A percentile compares a stretch with the other conserved stretches of the same genome.
These are phyloP conservation scores for Pyrus betulifolia DNA, from an alignment of 306 rosid species.

Conservation along the genomic window DNA sequence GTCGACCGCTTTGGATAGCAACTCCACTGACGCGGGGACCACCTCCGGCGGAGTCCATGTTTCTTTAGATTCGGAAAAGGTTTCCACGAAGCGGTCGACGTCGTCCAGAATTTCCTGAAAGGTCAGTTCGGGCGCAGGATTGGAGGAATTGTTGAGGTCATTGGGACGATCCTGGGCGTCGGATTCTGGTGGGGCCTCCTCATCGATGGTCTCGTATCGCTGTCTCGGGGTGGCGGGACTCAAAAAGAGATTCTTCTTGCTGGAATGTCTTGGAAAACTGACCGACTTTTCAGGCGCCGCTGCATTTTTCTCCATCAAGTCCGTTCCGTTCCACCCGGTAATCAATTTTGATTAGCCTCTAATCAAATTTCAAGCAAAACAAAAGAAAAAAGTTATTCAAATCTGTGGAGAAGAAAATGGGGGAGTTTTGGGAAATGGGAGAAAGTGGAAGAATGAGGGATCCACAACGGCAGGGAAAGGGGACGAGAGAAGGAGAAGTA, in stretches of 20 bases:
- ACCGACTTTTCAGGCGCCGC: constrained; percentile 11
- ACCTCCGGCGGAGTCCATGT: constrained; percentile 3
- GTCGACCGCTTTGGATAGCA: constrained; percentile 30
- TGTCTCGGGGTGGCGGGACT: not conserved
- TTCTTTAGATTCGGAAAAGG: not conserved
- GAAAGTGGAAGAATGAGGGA: constrained; percentile 1
- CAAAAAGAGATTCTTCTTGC: not conserved
- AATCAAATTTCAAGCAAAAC: not conserved
- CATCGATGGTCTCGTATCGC: constrained; percentile 5
- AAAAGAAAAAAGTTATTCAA: not conserved
- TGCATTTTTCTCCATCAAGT: constrained; percentile 26
- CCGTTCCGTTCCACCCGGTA: not conserved
- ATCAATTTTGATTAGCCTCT: not conserved
- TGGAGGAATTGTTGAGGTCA: not conserved
- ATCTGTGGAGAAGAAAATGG: not conserved
- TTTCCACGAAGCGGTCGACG: constrained; percentile 36
- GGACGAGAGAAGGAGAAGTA: constrained; percentile 12
- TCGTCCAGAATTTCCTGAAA: constrained; percentile 28
- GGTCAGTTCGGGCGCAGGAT: not conserved
- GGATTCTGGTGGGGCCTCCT: not conserved
- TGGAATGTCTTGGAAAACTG: constrained; percentile 17
- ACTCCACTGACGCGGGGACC: constrained; percentile 29
- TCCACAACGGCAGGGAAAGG: not conserved
- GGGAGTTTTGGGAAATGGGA: not conserved
- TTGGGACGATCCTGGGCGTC: not conserved